Evolutionary conservation across 2,329 filamentous ascomycete genomes (phyloP), one percentile per base, ranked within the genome.

Genomic region (Hypoxylon sp.): DNA sequence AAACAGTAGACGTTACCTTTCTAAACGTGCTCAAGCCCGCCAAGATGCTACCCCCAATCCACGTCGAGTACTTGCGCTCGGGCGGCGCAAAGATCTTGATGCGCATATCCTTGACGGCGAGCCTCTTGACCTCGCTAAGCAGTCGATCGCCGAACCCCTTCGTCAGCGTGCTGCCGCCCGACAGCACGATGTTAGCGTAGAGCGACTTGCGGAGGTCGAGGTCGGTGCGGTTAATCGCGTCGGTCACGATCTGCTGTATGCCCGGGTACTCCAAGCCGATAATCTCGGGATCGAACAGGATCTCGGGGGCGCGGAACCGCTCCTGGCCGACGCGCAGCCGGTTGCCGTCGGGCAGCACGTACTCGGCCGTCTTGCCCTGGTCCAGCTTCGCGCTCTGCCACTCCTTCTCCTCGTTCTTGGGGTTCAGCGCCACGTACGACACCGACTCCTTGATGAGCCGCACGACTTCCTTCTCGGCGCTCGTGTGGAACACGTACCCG

Each of bases 11-110:
- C 7, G 85, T 77, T 79, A 95, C 93, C 91, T 98, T 99, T 83
- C 94, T 90, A 82, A 99, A 99, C 56, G 95, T 99, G 82, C 94
- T 98, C 79, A 99, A 81, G 6, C 95, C 94, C 32, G 95, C 95
- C 70, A 99, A 83, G 80, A 99, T 99, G 78, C 95, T 97, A 58
- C 95, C 95, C 68, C 95, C 95, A 71, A 98, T 98, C 95, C 95
- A 99, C 30, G 95, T 99, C 66, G 93, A 97, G 82, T 98, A 99
- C 80, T 98, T 97, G 70, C 95, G 87, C 84, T 99, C 95, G 5
- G 95, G 94, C 57, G 95, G 95, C 56, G 95, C 95, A 81, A 97
- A 97, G 76, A 99, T 99, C 85, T 97, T 97, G 82, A 99, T 98
- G 74, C 94, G 89, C 94, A 97, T 99, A 78, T 99, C 95, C 84